These are phyloP conservation scores for Lachancea waltii DNA, from an alignment of 805 yeast genomes.

Conservation along the genomic window DNA sequence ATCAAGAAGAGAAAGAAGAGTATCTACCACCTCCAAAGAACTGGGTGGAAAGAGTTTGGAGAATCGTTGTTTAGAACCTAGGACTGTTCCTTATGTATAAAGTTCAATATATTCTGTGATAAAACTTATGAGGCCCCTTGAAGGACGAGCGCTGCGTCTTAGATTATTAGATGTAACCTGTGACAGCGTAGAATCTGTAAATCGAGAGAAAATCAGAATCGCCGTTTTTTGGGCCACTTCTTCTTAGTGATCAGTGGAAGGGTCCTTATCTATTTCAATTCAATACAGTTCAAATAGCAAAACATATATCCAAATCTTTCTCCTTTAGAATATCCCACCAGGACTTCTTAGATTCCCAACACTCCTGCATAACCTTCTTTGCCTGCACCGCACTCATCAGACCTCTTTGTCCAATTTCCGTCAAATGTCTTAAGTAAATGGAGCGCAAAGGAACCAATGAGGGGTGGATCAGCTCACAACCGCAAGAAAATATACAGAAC, in stretches of 20 bases:
- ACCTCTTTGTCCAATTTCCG: slow-evolving; percentile 12
- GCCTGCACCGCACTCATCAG: slow-evolving; percentile 20
- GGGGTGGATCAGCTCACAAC: slow-evolving; percentile 19
- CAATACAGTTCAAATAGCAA: background rate
- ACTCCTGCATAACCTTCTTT: slow-evolving; percentile 17
- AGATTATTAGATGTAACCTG: no score
- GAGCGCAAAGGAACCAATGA: slow-evolving; percentile 10
- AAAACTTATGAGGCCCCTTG: no score
- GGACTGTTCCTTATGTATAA: no score
- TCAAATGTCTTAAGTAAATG: slow-evolving; percentile 11
- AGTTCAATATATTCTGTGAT: no score
- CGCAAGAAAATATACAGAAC: slow-evolving; percentile 20
- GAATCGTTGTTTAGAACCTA: slow-evolving; percentile 1
- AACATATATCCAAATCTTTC: slow-evolving; percentile 3
- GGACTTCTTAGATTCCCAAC: slow-evolving; percentile 17
- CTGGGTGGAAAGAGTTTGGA: slow-evolving; percentile 13
- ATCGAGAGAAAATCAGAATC: no score
- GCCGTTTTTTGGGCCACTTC: no score
- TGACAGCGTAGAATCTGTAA: no score
- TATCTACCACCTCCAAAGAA: slow-evolving; percentile 12
- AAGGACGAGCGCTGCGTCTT: no score
- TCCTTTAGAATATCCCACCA: slow-evolving; percentile 23
- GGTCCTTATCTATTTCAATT: no score
- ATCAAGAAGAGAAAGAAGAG: slow-evolving; percentile 14
- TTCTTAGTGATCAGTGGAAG: no score